Evolutionary conservation across 2,329 filamentous ascomycete genomes (phyloP).

Genomic region (Pseudogymnoascus sp.): DNA sequence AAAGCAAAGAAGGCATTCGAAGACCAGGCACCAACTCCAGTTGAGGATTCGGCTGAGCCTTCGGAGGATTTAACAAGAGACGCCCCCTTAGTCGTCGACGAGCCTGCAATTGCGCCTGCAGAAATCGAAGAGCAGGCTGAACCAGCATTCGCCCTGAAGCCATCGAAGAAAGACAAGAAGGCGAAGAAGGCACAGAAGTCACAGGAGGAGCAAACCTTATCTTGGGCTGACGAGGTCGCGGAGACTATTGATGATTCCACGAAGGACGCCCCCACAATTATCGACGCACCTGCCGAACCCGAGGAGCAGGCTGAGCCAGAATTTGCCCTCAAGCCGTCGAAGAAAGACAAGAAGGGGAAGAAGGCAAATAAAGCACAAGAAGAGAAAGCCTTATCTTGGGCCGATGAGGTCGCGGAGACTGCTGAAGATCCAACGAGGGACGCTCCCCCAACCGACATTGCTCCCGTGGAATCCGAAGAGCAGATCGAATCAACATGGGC

Average conservation of each 20-base stretch:
- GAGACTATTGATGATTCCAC: neutral
- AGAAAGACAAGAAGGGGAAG: constrained; percentile 29
- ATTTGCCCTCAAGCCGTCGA: constrained; percentile 27
- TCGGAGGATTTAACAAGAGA: neutral
- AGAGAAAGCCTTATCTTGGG: too few species aligned
- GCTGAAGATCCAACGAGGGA: neutral
- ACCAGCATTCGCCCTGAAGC: neutral
- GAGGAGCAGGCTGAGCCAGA: constrained; percentile 17
- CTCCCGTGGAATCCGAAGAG: neutral
- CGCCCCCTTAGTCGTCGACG: neutral
- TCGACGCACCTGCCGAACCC: neutral
- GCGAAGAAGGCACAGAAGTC: constrained; percentile 31
- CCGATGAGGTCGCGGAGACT: neutral
- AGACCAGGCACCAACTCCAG: neutral
- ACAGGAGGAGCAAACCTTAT: neutral
- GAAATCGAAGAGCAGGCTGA: neutral
- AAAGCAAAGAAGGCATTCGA: constrained; percentile 23
- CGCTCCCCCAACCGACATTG: constrained; percentile 8
- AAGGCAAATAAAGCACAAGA: neutral
- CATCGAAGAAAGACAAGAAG: constrained; percentile 19
- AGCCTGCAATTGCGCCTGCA: neutral
- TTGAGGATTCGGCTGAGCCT: neutral
- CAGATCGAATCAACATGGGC: neutral
- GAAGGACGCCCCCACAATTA: neutral
- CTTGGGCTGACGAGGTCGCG: neutral